Percentiles rank a stretch among this genome's conserved stretches.
Conservation (phyloP, 495 filamentous ascomycete genomes). For the Xylaria acuta region DNA sequence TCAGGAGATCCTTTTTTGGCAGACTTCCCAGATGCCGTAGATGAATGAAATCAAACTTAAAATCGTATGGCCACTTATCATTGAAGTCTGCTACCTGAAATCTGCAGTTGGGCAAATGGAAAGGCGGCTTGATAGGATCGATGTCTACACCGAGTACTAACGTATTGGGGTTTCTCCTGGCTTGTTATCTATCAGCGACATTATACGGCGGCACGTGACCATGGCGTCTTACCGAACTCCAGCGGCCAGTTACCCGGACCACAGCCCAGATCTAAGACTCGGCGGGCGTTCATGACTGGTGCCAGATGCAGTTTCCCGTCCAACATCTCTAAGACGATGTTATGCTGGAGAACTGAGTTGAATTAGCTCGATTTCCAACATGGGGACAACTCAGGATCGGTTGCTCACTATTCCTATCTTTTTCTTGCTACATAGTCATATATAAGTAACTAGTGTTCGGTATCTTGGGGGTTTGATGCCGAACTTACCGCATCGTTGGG, state of each 20-base stretch:
- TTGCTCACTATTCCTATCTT: conserved; percentile 21
- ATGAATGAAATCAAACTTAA: conserved; percentile 25
- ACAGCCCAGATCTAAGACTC: conserved; percentile 24
- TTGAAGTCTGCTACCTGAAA: conserved; percentile 17
- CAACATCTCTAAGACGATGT: conserved; percentile 20
- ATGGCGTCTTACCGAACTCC: conserved; percentile 9
- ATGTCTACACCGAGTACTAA: conserved; percentile 18
- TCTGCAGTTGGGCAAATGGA: conserved; percentile 19
- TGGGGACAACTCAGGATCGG: neutral
- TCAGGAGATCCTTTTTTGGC: conserved; percentile 1
- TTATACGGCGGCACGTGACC: neutral
- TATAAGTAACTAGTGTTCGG: neutral
- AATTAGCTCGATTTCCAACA: neutral
- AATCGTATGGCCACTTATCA: conserved; percentile 12
- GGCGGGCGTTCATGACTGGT: conserved; percentile 15
- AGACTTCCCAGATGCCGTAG: conserved; percentile 15
- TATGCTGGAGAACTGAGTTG: conserved; percentile 18
- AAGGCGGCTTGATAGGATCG: conserved; percentile 14
- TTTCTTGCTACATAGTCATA: conserved; percentile 15
- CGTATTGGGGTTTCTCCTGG: conserved; percentile 19
- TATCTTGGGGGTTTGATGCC: neutral
- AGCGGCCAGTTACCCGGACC: conserved; percentile 20
- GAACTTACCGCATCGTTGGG: conserved; percentile 26
- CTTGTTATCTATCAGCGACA: conserved; percentile 11
- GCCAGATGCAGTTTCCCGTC: conserved; percentile 24